Base-by-base conservation (phyloP, 2,329 filamentous ascomycete species). In the Cercospora janseana region DNA sequence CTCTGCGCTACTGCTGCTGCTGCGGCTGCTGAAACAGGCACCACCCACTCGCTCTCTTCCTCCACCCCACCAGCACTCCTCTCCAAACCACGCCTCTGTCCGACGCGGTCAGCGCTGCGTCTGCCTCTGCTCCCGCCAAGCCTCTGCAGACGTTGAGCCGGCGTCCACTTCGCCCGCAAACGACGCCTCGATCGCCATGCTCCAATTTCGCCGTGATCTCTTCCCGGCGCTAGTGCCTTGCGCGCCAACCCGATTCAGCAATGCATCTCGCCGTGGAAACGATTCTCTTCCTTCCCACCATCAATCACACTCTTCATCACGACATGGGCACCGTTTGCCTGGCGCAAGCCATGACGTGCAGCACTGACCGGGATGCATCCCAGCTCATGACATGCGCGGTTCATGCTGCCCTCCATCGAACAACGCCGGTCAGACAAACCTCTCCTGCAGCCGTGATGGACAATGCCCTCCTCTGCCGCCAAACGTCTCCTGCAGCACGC, bases 141-240 rank as follows among this genome's bases (percentile, higher is more conserved):
- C 34, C 34, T 23, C 24, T 21, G 21, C 34, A 21, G 13, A 13
- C 34, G 34, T 38, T 38, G 34, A 38, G 18, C 15, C 34, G n/a
- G n/a, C n/a, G n/a, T n/a, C 20, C 16, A 20, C 21, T 26, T 13
- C 35, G 9, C 35, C 37, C 37, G 16, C 18, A 12, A 26, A 10
- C n/a, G n/a, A n/a, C 9, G 43, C 43, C 20, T 24, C 24, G 31
- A 46, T 46, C 44, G 7, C 23, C 29, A 32, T 35, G 31, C 20
- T 24, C 31, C 43, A 46, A 46, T 46, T 32, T 46, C 44, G 44
- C 44, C 13, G 24, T 35, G 29, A 37, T 29, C 26, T 43, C n/a
- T 26, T 43, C 23, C 40, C 40, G 40, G 15, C 24, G 43, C 43
- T 46, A 27, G 32, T 24, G n/a, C 8, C 31, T 24, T 7, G 6